Evolutionary conservation across 768 basidiomycete species (phyloP).

Genomic region (Suillus occidentalis): DNA sequence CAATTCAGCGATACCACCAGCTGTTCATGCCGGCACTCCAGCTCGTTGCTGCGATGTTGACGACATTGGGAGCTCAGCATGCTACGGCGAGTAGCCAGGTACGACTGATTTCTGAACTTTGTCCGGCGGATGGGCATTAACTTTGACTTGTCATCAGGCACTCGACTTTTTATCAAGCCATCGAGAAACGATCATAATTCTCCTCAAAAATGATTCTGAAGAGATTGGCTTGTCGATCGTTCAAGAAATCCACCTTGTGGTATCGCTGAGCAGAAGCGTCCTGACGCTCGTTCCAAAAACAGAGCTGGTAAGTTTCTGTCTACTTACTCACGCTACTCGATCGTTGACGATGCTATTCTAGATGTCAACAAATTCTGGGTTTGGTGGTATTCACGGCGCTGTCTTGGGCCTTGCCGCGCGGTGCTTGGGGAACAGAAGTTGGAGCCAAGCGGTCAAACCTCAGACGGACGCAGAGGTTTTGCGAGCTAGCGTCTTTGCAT

Average conservation of each 20-base stretch:
- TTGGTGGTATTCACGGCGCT: slow-evolving; percentile 82
- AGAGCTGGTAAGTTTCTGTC: slow-evolving; percentile 56
- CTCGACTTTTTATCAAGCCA: slow-evolving; percentile 82
- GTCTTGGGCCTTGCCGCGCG: slow-evolving; percentile 74
- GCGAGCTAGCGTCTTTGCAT: slow-evolving; percentile 51
- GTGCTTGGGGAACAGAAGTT: slow-evolving; percentile 59
- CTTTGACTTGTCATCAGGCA: slow-evolving; percentile 45
- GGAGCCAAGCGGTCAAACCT: slow-evolving; percentile 57
- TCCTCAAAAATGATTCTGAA: slow-evolving; percentile 74
- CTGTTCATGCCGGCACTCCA: slow-evolving; percentile 86
- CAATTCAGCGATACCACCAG: slow-evolving; percentile 89
- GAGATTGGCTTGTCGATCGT: slow-evolving; percentile 63
- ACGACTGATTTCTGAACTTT: slow-evolving; percentile 11
- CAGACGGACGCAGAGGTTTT: slow-evolving; percentile 65
- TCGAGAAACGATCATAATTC: slow-evolving; percentile 77
- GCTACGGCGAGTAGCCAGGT: slow-evolving; percentile 71
- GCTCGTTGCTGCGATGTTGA: slow-evolving; percentile 71
- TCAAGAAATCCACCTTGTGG: slow-evolving; percentile 78
- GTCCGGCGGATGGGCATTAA: not conserved
- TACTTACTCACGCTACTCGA: not conserved
- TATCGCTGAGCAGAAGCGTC: slow-evolving; percentile 67
- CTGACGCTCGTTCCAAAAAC: slow-evolving; percentile 71
- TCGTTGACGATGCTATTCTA: slow-evolving; percentile 19
- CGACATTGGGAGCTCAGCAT: slow-evolving; percentile 73
- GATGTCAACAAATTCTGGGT: slow-evolving; percentile 70